Conservation (phyloP, 1,139 yeast species). For the Starmera stellimalicola region DNA sequence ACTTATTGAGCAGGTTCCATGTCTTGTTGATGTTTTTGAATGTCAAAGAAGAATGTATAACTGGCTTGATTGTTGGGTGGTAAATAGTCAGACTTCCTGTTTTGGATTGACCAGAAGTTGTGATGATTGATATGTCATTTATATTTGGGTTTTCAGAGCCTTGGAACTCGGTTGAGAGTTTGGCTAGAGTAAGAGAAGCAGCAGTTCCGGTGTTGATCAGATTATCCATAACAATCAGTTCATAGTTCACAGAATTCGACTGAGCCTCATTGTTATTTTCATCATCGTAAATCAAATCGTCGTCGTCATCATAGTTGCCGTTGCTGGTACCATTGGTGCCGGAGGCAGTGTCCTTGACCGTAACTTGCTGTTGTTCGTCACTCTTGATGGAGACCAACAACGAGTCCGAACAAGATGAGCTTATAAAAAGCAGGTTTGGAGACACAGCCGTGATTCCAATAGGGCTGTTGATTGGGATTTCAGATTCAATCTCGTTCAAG, state of each 20-base stretch:
- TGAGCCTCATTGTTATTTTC: constrained; percentile 26
- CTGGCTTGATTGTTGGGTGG: constrained; percentile 56
- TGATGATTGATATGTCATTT: constrained; percentile 56
- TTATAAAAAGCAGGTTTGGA: constrained; percentile 29
- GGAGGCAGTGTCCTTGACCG: constrained; percentile 13
- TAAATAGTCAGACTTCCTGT: constrained; percentile 51
- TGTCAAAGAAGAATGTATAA: constrained; percentile 57
- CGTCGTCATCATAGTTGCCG: constrained; percentile 22
- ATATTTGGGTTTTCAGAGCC: constrained; percentile 62
- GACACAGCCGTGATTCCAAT: constrained; percentile 14
- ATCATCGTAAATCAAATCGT: constrained; percentile 16
- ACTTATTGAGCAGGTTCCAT: constrained; percentile 51
- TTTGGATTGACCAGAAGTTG: constrained; percentile 57
- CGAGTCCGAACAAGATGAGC: constrained; percentile 35
- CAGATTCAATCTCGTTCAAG: constrained; percentile 14
- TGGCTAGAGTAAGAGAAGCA: constrained; percentile 59
- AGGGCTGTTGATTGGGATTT: constrained; percentile 9
- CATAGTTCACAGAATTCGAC: constrained; percentile 19
- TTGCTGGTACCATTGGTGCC: constrained; percentile 26
- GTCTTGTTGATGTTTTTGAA: constrained; percentile 70
- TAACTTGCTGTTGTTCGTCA: constrained; percentile 5
- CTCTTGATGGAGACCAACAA: constrained; percentile 9
- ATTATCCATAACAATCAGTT: constrained; percentile 40
- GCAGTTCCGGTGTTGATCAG: constrained; percentile 69
- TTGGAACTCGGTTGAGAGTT: constrained; percentile 46